phyloP scores from a whole-genome alignment of 73 alveolate species.

The Tetrahymena malaccensis region DNA sequence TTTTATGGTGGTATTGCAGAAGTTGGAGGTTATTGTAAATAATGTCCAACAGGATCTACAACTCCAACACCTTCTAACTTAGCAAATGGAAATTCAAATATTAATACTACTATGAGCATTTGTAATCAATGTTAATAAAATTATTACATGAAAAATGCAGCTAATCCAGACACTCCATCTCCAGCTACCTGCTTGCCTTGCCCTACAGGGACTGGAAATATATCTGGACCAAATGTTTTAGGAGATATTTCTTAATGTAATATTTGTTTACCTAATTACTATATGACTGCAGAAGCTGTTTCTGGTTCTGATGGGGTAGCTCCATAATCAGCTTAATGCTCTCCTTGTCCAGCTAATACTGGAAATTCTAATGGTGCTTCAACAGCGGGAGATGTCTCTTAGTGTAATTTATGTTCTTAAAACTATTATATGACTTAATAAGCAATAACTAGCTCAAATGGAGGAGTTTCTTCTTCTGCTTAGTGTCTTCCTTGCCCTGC shows the following conservation, averaged over 20 bases:
- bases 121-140: not conserved
- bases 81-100: not conserved
- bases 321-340: not conserved
- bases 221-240: not conserved
- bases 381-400: not conserved
- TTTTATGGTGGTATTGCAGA: not conserved
- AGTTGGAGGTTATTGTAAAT: not conserved
- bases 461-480: not conserved
- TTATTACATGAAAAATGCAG: not conserved
- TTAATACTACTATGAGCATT: not conserved
- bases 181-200: not conserved
- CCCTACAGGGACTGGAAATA: not conserved
- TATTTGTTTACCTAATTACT: not conserved
- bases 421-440: not conserved
- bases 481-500: not conserved
- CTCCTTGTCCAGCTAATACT: not conserved
- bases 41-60: not conserved
- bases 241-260: not conserved
- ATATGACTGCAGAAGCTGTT: not conserved
- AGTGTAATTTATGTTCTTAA: not conserved
- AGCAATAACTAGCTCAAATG: not conserved
- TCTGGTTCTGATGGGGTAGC: not conserved
- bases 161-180: not conserved
- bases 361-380: not conserved
- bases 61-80: not conserved